These are phyloP conservation scores for Aspergillus heteromorphus DNA, from an alignment of 495 filamentous ascomycete species.

Conservation along the genomic window DNA sequence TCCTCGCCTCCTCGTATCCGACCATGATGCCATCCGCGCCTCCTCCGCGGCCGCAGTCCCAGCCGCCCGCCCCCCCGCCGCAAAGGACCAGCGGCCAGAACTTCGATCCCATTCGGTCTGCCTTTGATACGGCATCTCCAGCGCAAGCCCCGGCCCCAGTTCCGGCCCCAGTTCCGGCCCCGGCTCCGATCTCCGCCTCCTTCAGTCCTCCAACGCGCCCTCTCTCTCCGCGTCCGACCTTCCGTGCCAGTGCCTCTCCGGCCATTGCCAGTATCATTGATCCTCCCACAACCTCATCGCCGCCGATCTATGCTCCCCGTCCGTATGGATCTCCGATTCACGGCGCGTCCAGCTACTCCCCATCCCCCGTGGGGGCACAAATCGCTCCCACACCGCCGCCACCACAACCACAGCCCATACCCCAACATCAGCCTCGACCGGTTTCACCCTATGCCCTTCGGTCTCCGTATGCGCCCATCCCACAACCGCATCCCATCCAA, in stretches of 20 bases:
- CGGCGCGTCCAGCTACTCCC: conserved; percentile 24
- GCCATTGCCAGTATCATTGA: conserved; percentile 89
- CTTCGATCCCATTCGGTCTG: conserved; percentile 80
- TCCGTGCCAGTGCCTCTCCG: conserved; percentile 77
- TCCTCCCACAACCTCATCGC: conserved; percentile 49
- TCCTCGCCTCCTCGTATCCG: conserved; percentile 17
- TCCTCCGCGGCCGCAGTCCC: conserved; percentile 33
- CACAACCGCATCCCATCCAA: conserved; percentile 18
- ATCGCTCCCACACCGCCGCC: conserved; percentile 22
- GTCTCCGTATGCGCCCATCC: conserved; percentile 24
- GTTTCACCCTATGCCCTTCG: conserved; percentile 22
- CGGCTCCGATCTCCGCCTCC: conserved; percentile 41
- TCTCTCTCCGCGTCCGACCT: conserved; percentile 35
- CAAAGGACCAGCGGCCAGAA: conserved; percentile 63
- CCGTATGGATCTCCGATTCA: conserved; percentile 31
- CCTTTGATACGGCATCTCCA: conserved; percentile 56
- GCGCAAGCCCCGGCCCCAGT: conserved; percentile 14
- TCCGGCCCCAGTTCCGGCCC: conserved; percentile 43
- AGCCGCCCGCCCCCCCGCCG: conserved; percentile 34
- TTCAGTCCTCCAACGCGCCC: conserved; percentile 34
- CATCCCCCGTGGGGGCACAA: conserved; percentile 23
- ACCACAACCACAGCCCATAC: conserved; percentile 15
- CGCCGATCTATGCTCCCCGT: conserved; percentile 24
- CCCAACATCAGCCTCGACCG: conserved; percentile 21
- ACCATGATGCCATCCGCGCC: conserved; percentile 21